Evolutionary conservation across 2,329 filamentous ascomycete genomes (phyloP).

Genomic region (Colletotrichum tofieldiae): DNA sequence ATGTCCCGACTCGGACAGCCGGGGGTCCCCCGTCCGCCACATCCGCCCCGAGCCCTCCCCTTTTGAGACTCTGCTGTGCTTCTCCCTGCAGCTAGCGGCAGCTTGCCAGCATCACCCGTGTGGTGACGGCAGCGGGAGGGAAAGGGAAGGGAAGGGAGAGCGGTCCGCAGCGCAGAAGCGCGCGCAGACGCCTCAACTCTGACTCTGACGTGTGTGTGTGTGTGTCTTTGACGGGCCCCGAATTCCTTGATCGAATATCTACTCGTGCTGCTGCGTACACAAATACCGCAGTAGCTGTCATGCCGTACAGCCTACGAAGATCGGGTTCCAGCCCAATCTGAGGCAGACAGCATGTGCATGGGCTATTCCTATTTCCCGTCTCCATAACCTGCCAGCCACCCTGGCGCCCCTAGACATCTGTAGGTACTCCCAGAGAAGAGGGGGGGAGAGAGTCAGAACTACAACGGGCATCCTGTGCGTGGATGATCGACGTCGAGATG

Average conservation of each 20-base stretch:
- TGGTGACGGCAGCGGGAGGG: slow-evolving; percentile 4
- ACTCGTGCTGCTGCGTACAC: background rate
- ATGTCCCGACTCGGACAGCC: slow-evolving; percentile 38
- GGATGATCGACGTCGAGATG: slow-evolving; percentile 39
- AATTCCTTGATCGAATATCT: background rate
- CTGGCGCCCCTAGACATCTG: slow-evolving; percentile 6
- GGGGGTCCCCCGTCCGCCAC: slow-evolving; percentile 10
- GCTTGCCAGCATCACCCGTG: slow-evolving; percentile 4
- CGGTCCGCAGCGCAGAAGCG: slow-evolving; percentile 21
- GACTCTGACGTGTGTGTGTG: slow-evolving; percentile 9
- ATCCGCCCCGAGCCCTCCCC: background rate
- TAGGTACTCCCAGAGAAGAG: background rate
- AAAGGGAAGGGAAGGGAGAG: background rate
- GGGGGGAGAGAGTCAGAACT: background rate
- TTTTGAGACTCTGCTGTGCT: background rate
- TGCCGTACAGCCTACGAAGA: background rate
- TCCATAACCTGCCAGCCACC: slow-evolving; percentile 10
- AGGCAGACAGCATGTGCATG: slow-evolving; percentile 16
- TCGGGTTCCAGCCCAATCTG: background rate
- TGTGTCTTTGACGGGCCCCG: background rate
- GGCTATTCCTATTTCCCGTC: slow-evolving; percentile 39
- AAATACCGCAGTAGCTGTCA: background rate
- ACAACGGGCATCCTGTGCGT: slow-evolving; percentile 16
- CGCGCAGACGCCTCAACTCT: slow-evolving; percentile 1
- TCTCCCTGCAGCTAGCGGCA: background rate